phyloP scores from a whole-genome alignment of 345 rosid species.

The Eucalyptus virginea region DNA sequence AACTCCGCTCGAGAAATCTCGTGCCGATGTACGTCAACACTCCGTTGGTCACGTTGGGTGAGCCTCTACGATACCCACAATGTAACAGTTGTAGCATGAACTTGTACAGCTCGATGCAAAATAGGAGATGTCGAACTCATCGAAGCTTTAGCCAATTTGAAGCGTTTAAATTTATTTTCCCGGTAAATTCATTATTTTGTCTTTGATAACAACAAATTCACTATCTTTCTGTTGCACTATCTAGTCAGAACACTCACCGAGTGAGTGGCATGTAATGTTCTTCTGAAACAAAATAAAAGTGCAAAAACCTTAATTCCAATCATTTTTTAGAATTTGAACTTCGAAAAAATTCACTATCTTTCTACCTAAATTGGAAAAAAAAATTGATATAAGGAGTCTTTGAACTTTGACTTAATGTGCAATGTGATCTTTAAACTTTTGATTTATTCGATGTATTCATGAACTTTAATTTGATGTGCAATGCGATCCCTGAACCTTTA shows the following conservation, averaged over 20 bases:
- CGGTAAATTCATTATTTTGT: background rate
- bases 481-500: too few relatives aligned
- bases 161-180: background rate
- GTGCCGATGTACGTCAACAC: background rate
- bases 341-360: background rate
- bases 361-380: background rate
- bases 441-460: fast-evolving
- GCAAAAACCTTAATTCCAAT: too few relatives aligned
- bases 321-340: too few relatives aligned
- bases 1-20: background rate
- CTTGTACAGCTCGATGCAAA: background rate
- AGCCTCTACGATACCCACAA: background rate
- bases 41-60: background rate
- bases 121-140: background rate
- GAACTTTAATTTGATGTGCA: too few relatives aligned
- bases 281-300: too few relatives aligned
- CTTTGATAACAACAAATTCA: background rate
- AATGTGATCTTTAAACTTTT: too few relatives aligned
- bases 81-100: background rate
- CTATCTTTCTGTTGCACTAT: background rate
- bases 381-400: too few relatives aligned
- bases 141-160: background rate
- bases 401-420: too few relatives aligned
- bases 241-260: too few relatives aligned
- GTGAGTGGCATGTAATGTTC: too few relatives aligned